Evolutionary conservation across 805 yeast species (phyloP).

Genomic region (Saturnispora sanitii): DNA sequence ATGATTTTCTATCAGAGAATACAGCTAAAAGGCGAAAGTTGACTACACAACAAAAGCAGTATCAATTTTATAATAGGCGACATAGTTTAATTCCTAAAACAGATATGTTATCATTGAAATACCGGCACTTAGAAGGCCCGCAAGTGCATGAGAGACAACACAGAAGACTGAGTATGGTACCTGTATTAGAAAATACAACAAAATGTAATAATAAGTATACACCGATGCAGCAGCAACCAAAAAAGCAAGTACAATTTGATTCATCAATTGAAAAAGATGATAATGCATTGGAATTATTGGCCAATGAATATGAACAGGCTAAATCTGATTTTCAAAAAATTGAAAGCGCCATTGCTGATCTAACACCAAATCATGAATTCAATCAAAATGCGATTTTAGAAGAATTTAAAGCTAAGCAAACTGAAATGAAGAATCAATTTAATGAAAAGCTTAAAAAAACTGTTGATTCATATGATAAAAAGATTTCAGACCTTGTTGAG

Average conservation of each 20-base stretch:
- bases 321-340: conserved; percentile 18
- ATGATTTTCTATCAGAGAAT: not conserved
- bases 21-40: conserved; percentile 4
- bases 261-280: too few species aligned
- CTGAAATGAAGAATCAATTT: conserved; percentile 12
- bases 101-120: not conserved
- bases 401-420: not conserved
- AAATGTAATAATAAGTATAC: too few species aligned
- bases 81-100: not conserved
- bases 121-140: not conserved
- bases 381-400: conserved; percentile 11
- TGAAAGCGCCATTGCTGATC: conserved; percentile 20
- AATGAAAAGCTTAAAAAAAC: conserved; percentile 20
- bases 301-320: not conserved
- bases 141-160: not conserved
- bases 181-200: too few species aligned
- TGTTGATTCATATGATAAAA: conserved; percentile 13
- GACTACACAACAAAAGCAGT: not conserved
- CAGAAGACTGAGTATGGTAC: not conserved
- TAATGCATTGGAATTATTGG: not conserved
- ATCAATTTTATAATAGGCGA: conserved; percentile 1
- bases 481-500: conserved; percentile 31
- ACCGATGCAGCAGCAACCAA: not conserved
- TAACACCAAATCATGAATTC: conserved; percentile 19
- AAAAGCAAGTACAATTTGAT: too few species aligned